Conservation (phyloP, 306 rosid species). For the Mimosa pudica region DNA sequence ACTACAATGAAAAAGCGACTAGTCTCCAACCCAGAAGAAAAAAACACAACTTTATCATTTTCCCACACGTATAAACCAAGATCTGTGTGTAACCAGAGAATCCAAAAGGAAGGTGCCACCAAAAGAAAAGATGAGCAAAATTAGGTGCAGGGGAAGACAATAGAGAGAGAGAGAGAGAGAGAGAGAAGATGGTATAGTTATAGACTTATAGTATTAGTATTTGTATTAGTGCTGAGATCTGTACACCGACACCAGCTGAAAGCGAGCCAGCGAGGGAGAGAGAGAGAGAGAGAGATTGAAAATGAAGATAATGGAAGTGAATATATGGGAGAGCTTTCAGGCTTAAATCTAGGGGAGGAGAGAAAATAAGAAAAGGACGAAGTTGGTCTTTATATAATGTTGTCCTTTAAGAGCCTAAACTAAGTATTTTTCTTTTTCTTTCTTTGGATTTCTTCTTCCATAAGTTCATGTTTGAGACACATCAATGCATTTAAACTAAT, state of each 20-base stretch:
- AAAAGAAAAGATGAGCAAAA: conserved; percentile 29
- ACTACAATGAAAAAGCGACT: conserved; percentile 60
- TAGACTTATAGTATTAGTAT: too few species aligned
- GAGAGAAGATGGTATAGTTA: conserved; percentile 32
- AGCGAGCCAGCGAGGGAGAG: conserved; percentile 10
- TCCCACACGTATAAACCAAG: conserved; percentile 25
- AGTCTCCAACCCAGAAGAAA: conserved; percentile 43
- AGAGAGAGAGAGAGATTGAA: conserved; percentile 21
- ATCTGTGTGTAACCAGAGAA: conserved; percentile 29
- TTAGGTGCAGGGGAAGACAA: conserved; percentile 29
- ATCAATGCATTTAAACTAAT: too few species aligned
- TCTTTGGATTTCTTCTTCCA: too few species aligned
- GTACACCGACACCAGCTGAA: conserved; percentile 69
- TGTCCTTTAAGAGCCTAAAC: too few species aligned
- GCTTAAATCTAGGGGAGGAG: conserved; percentile 65
- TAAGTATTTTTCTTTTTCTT: too few species aligned
- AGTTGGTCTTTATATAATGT: not conserved
- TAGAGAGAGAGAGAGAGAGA: conserved; percentile 23
- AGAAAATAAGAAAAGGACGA: not conserved
- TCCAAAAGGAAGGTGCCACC: conserved; percentile 28
- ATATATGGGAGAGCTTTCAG: conserved; percentile 34
- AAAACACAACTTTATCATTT: conserved; percentile 43
- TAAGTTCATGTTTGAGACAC: too few species aligned
- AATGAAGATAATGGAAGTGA: conserved; percentile 20
- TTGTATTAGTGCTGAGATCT: conserved; percentile 54